Conservation (phyloP, 2,329 filamentous ascomycete species). For the Teratosphaeria zuluensis region DNA sequence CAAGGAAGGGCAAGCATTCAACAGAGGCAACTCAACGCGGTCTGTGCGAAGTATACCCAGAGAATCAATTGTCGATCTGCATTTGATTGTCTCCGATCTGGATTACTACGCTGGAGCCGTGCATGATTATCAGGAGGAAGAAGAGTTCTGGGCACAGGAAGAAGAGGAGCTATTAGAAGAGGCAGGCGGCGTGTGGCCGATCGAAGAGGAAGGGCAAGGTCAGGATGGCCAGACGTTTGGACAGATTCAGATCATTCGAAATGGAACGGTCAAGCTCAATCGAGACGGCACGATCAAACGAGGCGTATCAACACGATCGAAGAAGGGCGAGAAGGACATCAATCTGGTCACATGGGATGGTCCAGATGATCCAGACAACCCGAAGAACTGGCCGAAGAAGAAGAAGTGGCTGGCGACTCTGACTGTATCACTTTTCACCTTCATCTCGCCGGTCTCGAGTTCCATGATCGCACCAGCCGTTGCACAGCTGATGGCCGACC, state of each 20-base stretch:
- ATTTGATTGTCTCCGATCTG: constrained; percentile 26
- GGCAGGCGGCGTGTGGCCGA: constrained; percentile 15
- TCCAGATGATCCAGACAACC: constrained; percentile 36
- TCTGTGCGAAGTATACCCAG: constrained; percentile 18
- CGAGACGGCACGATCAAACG: constrained; percentile 17
- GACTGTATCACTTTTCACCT: constrained; percentile 32
- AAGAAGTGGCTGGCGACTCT: constrained; percentile 37
- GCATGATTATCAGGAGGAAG: constrained; percentile 25
- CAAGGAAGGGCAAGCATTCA: constrained; percentile 19
- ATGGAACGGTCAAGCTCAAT: constrained; percentile 12
- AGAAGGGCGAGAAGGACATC: constrained; percentile 23
- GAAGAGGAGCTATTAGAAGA: constrained; percentile 21
- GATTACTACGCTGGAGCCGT: constrained; percentile 29
- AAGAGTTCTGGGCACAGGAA: constrained; percentile 21
- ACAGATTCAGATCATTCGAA: constrained; percentile 22
- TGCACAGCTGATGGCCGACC: constrained; percentile 17
- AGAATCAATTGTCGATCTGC: constrained; percentile 25
- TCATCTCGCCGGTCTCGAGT: constrained; percentile 30
- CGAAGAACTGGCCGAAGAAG: constrained; percentile 36
- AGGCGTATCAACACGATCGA: constrained; percentile 17
- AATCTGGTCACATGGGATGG: constrained; percentile 37
- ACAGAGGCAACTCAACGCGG: constrained; percentile 14
- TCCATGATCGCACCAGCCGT: constrained; percentile 32
- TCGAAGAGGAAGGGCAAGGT: constrained; percentile 14
- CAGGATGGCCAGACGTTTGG: constrained; percentile 14